Evolutionary conservation across 305 asterid species (phyloP), one percentile per base, ranked within the genome.

Genomic region (Ruellia speciosa): DNA sequence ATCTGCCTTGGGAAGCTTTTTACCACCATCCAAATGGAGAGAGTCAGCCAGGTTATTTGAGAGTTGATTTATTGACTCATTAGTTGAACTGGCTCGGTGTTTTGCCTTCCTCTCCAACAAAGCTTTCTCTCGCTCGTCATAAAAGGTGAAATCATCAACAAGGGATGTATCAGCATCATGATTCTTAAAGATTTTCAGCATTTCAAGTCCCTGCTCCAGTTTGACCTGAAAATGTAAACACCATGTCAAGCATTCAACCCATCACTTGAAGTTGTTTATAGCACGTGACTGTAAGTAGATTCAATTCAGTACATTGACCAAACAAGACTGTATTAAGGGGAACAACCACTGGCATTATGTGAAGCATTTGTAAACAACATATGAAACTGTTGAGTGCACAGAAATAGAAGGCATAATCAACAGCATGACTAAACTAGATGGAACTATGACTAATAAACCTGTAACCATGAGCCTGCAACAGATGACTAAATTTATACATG

Each of bases 121-220:
- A 67, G 86, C 59, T 68, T 85, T 93, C 81, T 93, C 97, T 60
- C 90, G 78, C 69, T 93, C 97, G 65, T 93, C 92, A 59, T 93
- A 93, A 56, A 78, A 89, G 54, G 70, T 77, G 76, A 93, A 93
- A 80, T 93, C 99, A 40, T 93, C 99, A 24, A 93, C 73, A 54
- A 93, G 86, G 56, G 96, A 84, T 52, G 99, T 81, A 28, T 83
- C 94, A 7, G 95, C 83, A 56, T 85, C 96, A 63, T 86, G 85
- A 58, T 67, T 84, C 77, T 86, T 93, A 74, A 89, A 93, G 66
- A 89, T 86, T 64, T 77, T 86, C 66, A 93, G 69, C 93, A 89
- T 93, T 77, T 88, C 99, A 49, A 86, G 68, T 45, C 99, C 97
- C 50, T 81, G 95, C 49, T 80, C 95, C 68, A 77, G 73, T 83